Evolutionary conservation across 2,329 filamentous ascomycete genomes (phyloP).

Genomic region (Bretziella fagacearum): DNA sequence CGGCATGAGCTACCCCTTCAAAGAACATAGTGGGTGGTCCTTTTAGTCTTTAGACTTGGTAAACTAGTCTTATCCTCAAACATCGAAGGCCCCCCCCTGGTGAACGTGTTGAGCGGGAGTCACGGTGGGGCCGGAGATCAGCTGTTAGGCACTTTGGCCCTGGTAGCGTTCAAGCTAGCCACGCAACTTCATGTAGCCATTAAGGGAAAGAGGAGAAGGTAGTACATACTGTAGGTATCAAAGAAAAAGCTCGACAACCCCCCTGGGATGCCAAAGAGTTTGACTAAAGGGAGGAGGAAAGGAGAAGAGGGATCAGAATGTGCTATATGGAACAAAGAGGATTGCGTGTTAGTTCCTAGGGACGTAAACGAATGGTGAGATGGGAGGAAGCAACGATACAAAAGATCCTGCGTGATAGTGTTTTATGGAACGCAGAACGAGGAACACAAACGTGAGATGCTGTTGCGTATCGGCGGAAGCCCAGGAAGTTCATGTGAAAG

Average conservation of each 20-base stretch:
- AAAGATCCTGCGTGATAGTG: background rate
- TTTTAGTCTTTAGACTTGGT: conserved; percentile 1
- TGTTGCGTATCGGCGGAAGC: too few species aligned
- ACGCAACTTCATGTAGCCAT: background rate
- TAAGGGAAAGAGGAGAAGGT: too few species aligned
- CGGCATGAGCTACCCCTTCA: too few species aligned
- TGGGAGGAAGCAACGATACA: background rate
- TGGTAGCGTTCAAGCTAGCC: too few species aligned
- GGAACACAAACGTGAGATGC: too few species aligned
- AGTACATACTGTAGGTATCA: too few species aligned
- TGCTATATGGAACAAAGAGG: background rate
- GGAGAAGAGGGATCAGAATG: background rate
- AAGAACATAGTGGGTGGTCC: background rate
- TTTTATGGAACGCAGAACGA: background rate
- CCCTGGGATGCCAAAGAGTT: background rate
- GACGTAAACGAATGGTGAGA: background rate
- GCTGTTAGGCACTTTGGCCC: background rate
- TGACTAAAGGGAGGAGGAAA: too few species aligned
- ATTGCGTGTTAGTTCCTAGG: background rate
- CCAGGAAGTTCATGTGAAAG: too few species aligned
- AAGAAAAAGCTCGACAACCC: too few species aligned
- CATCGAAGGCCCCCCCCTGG: background rate
- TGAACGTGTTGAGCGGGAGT: background rate
- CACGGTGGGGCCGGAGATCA: background rate
- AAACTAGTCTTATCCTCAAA: background rate